phyloP scores from a whole-genome alignment of 202 grass and related monocot species.

The Carex arenaria region DNA sequence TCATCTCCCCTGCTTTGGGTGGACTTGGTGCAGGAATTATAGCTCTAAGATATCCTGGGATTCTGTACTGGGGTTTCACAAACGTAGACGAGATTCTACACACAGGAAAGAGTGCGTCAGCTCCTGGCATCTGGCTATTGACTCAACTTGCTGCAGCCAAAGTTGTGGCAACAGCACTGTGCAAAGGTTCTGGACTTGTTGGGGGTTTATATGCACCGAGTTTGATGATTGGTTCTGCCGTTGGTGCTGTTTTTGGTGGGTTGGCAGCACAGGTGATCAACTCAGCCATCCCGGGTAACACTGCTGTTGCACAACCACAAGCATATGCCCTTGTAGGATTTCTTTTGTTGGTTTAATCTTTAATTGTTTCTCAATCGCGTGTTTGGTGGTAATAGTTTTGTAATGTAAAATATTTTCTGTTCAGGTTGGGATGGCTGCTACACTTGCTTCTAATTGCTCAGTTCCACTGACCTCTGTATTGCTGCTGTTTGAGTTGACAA shows the following conservation, averaged over 20 bases:
- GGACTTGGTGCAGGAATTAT: constrained; percentile 85
- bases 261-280: constrained; percentile 83
- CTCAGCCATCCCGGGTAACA: constrained; percentile 87
- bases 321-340: constrained; percentile 83
- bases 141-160: constrained; percentile 81
- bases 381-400: constrained; percentile 17
- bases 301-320: constrained; percentile 85
- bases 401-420: constrained; percentile 16
- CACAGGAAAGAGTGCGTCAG: constrained; percentile 87
- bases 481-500: constrained; percentile 93
- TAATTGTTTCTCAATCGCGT: not conserved
- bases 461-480: constrained; percentile 94
- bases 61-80: constrained; percentile 94
- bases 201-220: constrained; percentile 91
- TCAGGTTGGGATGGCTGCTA: constrained; percentile 99
- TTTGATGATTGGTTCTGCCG: constrained; percentile 90
- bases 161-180: constrained; percentile 85
- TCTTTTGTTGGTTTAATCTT: constrained; percentile 8
- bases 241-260: constrained; percentile 90
- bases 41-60: constrained; percentile 90
- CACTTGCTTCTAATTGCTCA: constrained; percentile 84
- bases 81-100: constrained; percentile 94
- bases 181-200: constrained; percentile 89
- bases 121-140: constrained; percentile 86
- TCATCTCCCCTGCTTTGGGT: constrained; percentile 77